These are phyloP conservation scores for Claviceps capensis DNA, from an alignment of 2,329 filamentous ascomycete genomes.

Conservation along the genomic window DNA sequence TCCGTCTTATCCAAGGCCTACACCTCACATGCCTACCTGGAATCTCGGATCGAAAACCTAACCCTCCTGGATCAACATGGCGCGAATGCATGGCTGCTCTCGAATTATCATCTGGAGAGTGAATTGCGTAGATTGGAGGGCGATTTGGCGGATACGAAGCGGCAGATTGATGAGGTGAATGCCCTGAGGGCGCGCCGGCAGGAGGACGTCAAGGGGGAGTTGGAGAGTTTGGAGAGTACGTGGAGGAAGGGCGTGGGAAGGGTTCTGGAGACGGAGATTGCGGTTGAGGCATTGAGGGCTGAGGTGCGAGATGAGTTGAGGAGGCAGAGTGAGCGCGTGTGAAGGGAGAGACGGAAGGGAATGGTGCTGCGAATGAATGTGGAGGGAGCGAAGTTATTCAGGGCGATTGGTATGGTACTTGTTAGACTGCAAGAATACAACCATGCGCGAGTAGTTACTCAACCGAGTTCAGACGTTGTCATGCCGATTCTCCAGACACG, in stretches of 20 bases:
- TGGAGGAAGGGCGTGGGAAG: slow-evolving; percentile 70
- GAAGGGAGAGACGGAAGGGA: background rate
- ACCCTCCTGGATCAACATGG: slow-evolving; percentile 67
- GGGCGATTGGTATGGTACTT: too few relatives aligned
- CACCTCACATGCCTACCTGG: slow-evolving; percentile 37
- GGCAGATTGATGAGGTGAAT: slow-evolving; percentile 61
- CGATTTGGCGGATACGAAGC: slow-evolving; percentile 55
- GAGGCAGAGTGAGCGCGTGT: slow-evolving; percentile 9
- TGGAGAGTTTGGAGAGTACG: slow-evolving; percentile 57
- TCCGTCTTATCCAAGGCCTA: slow-evolving; percentile 45
- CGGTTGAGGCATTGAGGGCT: slow-evolving; percentile 56
- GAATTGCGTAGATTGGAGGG: slow-evolving; percentile 51
- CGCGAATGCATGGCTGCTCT: slow-evolving; percentile 82
- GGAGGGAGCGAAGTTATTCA: too few relatives aligned
- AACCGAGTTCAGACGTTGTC: too few relatives aligned
- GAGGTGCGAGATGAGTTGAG: slow-evolving; percentile 52
- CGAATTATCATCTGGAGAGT: slow-evolving; percentile 67
- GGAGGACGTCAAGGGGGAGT: slow-evolving; percentile 57
- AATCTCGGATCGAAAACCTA: slow-evolving; percentile 41
- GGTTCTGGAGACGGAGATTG: slow-evolving; percentile 77
- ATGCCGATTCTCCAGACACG: too few relatives aligned
- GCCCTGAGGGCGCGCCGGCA: slow-evolving; percentile 56
- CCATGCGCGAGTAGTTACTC: too few relatives aligned
- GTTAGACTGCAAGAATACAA: too few relatives aligned
- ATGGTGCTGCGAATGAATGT: too few relatives aligned